Evolutionary conservation across 768 basidiomycete genomes (phyloP).

Genomic region (Rhodotorula babjevae): DNA sequence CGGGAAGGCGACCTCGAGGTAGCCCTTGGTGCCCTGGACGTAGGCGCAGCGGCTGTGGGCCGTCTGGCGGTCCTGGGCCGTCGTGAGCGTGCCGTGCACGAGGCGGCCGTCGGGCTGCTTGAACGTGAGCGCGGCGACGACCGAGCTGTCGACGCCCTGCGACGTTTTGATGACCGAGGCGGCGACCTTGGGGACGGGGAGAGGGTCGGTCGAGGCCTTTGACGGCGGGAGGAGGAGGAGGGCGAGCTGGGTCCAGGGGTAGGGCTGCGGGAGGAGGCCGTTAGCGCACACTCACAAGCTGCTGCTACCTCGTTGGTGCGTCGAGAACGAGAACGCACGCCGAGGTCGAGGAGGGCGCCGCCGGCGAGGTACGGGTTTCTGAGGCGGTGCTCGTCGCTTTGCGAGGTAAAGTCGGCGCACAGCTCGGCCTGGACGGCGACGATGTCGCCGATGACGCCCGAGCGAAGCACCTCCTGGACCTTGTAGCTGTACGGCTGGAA

Average conservation of each 20-base stretch:
- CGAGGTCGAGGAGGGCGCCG: constrained; percentile 47
- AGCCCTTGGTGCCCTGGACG: constrained; percentile 23
- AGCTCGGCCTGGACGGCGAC: constrained; percentile 43
- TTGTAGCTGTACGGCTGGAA: constrained; percentile 46
- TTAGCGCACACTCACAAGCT: not conserved
- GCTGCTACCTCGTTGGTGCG: too few relatives aligned
- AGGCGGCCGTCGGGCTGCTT: constrained; percentile 13
- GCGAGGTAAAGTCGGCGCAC: constrained; percentile 42
- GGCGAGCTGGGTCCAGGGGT: constrained; percentile 43
- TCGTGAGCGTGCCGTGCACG: constrained; percentile 29
- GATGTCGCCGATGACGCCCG: constrained; percentile 45
- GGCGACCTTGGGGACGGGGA: constrained; percentile 10
- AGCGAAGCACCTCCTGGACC: constrained; percentile 43
- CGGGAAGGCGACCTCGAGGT: constrained; percentile 24
- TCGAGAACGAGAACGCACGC: constrained; percentile 1
- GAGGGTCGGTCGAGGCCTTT: not conserved
- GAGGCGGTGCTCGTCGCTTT: constrained; percentile 42
- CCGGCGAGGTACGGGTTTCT: constrained; percentile 46
- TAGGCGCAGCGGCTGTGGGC: constrained; percentile 2
- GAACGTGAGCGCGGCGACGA: constrained; percentile 26
- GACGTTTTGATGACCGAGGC: constrained; percentile 18
- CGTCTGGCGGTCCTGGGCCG: constrained; percentile 15
- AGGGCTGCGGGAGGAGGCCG: constrained; percentile 37
- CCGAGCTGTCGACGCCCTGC: constrained; percentile 27
- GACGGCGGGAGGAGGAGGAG: constrained; percentile 8